A percentile compares a stretch with the other conserved stretches of the same genome.
These are phyloP conservation scores for Cylindrotheca fusiformis DNA, from an alignment of 108 stramenopile species.

Conservation along the genomic window DNA sequence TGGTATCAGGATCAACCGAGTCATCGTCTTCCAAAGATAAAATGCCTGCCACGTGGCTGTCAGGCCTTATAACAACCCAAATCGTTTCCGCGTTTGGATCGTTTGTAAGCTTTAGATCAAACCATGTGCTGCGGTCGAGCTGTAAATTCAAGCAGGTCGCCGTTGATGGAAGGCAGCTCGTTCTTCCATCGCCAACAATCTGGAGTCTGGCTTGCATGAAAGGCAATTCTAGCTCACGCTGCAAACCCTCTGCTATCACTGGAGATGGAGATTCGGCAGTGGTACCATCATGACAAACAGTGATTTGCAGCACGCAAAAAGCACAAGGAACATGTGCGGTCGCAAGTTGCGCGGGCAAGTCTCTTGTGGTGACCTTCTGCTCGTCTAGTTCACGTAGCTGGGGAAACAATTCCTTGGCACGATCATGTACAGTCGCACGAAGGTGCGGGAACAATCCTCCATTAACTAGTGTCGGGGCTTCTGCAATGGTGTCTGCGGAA, in stretches of 20 bases:
- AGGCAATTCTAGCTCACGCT: background rate
- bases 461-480: slow-evolving; percentile 35
- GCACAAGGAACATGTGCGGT: slow-evolving; percentile 10
- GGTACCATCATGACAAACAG: background rate
- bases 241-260: background rate
- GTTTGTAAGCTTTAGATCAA: background rate
- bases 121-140: background rate
- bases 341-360: slow-evolving; percentile 27
- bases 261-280: background rate
- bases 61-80: slow-evolving; percentile 52
- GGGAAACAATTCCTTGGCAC: background rate
- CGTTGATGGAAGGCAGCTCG: background rate
- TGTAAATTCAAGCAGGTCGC: background rate
- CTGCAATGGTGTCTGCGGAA: slow-evolving; percentile 41
- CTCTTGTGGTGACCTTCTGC: slow-evolving; percentile 25
- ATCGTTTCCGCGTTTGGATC: background rate
- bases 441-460: slow-evolving; percentile 68
- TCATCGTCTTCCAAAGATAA: no score
- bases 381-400: background rate
- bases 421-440: slow-evolving; percentile 18
- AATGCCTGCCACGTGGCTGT: slow-evolving; percentile 52
- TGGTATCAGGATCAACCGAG: no score
- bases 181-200: background rate
- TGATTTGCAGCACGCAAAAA: slow-evolving; percentile 22
- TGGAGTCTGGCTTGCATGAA: background rate